Evolutionary conservation across 2,329 filamentous ascomycete genomes (phyloP).

Genomic region (Fusarium xylarioides): DNA sequence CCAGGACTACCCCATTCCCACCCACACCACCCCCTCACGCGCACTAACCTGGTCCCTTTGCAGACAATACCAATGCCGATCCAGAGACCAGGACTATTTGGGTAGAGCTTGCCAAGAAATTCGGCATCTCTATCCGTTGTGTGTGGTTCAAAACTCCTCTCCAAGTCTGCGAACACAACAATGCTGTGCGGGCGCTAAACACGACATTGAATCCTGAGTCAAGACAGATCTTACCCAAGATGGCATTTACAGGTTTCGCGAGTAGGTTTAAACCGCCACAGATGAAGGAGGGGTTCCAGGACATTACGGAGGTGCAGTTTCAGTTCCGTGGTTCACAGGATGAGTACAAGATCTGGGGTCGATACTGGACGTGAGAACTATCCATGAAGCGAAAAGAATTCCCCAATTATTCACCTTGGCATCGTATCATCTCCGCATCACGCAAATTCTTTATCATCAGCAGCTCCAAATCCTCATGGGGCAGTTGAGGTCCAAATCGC

Average conservation of each 20-base stretch:
- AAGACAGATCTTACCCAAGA: slow-evolving; percentile 74
- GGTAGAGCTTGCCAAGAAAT: slow-evolving; percentile 76
- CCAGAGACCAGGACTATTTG: slow-evolving; percentile 79
- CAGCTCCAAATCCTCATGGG: slow-evolving; percentile 4
- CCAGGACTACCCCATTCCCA: slow-evolving; percentile 13
- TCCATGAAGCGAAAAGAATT: not conserved
- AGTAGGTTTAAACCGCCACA: slow-evolving; percentile 78
- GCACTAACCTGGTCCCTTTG: slow-evolving; percentile 22
- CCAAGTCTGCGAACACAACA: slow-evolving; percentile 83
- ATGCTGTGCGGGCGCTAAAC: slow-evolving; percentile 79
- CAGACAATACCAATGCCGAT: slow-evolving; percentile 97
- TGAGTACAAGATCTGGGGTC: slow-evolving; percentile 76
- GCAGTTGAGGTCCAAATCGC: not conserved
- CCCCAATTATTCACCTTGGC: slow-evolving; percentile 7
- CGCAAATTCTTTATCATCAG: slow-evolving; percentile 7
- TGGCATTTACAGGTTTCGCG: slow-evolving; percentile 82
- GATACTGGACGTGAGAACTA: slow-evolving; percentile 73
- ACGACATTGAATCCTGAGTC: slow-evolving; percentile 82
- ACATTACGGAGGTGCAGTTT: slow-evolving; percentile 81
- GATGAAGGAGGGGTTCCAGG: slow-evolving; percentile 81
- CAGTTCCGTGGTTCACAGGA: slow-evolving; percentile 75
- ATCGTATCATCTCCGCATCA: slow-evolving; percentile 34
- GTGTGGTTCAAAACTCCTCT: slow-evolving; percentile 81
- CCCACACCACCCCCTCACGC: slow-evolving; percentile 31
- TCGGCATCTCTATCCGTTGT: slow-evolving; percentile 81